Conservation (phyloP, 1,139 yeast genomes). For the Pichia sp. region DNA sequence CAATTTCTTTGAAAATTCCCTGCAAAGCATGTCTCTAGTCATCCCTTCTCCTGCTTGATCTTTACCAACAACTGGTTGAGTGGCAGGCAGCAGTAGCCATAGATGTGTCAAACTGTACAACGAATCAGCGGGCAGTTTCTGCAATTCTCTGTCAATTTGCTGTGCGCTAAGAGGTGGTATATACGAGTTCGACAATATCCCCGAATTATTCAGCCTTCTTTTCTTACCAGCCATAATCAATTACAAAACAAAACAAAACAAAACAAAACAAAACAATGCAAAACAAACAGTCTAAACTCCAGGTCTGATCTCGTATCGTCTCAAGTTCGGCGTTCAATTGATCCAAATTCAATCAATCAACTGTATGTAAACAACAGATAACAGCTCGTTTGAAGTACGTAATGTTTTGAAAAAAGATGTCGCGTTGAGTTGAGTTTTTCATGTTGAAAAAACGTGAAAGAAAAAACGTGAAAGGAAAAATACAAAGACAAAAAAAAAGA, state of each 20-base stretch:
- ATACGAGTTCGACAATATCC: slow-evolving; percentile 25
- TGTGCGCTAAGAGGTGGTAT: slow-evolving; percentile 21
- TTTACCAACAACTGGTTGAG: slow-evolving; percentile 20
- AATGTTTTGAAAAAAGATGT: no score
- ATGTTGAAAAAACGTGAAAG: no score
- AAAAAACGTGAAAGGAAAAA: no score
- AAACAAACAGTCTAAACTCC: no score
- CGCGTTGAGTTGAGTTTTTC: no score
- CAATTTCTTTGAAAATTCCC: slow-evolving; percentile 9
- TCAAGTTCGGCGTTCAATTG: no score
- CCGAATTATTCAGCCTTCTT: slow-evolving; percentile 15
- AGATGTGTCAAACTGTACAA: slow-evolving; percentile 23
- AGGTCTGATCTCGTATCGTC: no score
- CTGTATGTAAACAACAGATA: no score
- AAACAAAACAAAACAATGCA: no score
- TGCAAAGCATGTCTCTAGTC: slow-evolving; percentile 13
- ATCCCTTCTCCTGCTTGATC: slow-evolving; percentile 14
- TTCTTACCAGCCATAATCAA: not conserved
- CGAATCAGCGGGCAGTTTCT: slow-evolving; percentile 21
- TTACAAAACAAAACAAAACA: no score
- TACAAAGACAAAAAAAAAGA: not conserved
- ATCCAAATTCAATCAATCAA: no score
- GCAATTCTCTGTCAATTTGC: slow-evolving; percentile 19
- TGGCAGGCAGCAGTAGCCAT: slow-evolving; percentile 24
- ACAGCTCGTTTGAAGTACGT: no score